These are phyloP conservation scores for Diddensiella transvaalensis DNA, from an alignment of 805 yeast genomes.

Conservation along the genomic window DNA sequence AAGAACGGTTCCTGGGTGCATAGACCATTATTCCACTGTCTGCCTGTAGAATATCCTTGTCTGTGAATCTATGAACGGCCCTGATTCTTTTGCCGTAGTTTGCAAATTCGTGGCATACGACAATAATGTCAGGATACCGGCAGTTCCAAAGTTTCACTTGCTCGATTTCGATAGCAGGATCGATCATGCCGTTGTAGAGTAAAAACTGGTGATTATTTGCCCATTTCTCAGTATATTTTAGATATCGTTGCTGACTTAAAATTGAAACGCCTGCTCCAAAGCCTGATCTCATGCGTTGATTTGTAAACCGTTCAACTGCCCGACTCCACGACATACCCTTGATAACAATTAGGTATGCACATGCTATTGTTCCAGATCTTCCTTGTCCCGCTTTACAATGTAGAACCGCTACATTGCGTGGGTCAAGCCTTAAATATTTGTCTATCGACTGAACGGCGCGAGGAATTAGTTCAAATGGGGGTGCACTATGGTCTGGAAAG, in stretches of 20 bases:
- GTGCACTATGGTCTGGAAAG: constrained; percentile 75
- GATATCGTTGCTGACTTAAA: constrained; percentile 61
- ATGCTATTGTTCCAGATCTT: constrained; percentile 72
- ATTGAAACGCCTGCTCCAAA: constrained; percentile 71
- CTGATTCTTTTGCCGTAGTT: constrained; percentile 6
- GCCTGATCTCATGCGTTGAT: constrained; percentile 51
- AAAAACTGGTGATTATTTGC: not conserved
- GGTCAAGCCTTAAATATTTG: constrained; percentile 35
- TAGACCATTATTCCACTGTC: constrained; percentile 11
- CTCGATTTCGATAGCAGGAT: constrained; percentile 18
- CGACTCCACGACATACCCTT: constrained; percentile 38
- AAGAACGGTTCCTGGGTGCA: constrained; percentile 16
- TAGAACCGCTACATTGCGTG: constrained; percentile 55
- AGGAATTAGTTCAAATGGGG: constrained; percentile 55
- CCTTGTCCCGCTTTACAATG: constrained; percentile 95
- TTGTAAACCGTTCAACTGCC: constrained; percentile 53
- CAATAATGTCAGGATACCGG: constrained; percentile 23
- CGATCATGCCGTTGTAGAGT: not conserved
- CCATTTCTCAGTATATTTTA: constrained; percentile 52
- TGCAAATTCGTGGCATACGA: constrained; percentile 20
- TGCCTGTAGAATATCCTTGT: constrained; percentile 15
- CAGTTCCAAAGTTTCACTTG: constrained; percentile 19
- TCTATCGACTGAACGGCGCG: constrained; percentile 44
- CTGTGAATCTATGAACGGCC: constrained; percentile 7
- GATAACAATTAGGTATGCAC: constrained; percentile 63